These are phyloP conservation scores for Cystobasidiaceae sp. DNA, from an alignment of 1,284 basidiomycete genomes.

Conservation along the genomic window DNA sequence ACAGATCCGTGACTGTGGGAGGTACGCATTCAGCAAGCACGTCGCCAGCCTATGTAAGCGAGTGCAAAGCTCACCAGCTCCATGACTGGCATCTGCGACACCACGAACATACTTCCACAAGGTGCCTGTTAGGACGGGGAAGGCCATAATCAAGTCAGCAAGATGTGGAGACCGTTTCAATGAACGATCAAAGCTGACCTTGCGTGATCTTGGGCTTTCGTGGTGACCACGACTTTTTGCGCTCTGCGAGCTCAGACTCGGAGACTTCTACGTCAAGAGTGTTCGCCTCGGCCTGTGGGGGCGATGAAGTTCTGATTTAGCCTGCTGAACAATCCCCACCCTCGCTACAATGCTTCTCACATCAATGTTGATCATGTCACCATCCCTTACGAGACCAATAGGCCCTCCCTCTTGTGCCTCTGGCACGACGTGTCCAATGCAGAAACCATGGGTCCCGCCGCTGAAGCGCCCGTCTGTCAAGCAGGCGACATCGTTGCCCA, in stretches of 20 bases:
- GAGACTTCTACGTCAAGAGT: conserved; percentile 68
- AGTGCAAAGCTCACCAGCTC: not conserved
- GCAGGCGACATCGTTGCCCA: conserved; percentile 82
- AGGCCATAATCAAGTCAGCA: not conserved
- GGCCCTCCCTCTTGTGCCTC: conserved; percentile 71
- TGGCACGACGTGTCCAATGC: conserved; percentile 86
- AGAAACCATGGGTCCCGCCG: conserved; percentile 85
- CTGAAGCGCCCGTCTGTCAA: conserved; percentile 97
- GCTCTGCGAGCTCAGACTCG: conserved; percentile 62
- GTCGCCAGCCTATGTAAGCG: not conserved
- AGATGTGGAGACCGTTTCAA: too few species aligned
- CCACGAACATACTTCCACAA: conserved; percentile 21
- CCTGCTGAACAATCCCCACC: conserved; percentile 54
- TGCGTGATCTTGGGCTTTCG: conserved; percentile 26
- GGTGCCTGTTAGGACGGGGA: not conserved
- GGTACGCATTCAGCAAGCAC: too few species aligned
- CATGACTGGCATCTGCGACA: conserved; percentile 5
- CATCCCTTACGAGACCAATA: conserved; percentile 81
- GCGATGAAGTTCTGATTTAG: conserved; percentile 61
- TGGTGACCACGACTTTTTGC: conserved; percentile 61
- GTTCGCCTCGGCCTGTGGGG: conserved; percentile 63
- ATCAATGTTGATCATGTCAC: conserved; percentile 77
- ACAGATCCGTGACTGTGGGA: not conserved
- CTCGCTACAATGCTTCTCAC: not conserved
- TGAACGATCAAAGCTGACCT: not conserved